Evolutionary conservation across 1,284 basidiomycete species (phyloP).

Genomic region (Leccinum pachyderme): DNA sequence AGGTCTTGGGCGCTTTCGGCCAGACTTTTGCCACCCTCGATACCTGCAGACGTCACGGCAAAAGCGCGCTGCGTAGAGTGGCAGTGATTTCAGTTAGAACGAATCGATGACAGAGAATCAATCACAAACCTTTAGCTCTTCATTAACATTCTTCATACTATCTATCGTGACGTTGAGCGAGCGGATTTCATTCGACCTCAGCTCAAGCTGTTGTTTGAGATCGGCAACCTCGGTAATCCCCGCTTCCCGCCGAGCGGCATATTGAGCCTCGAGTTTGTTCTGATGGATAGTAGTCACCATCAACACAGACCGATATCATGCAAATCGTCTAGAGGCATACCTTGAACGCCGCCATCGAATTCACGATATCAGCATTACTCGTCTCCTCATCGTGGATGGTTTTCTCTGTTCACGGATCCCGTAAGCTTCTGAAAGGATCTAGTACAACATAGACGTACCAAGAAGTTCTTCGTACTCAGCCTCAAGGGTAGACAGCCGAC

Average conservation of each 20-base stretch:
- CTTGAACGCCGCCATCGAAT: slow-evolving; percentile 89
- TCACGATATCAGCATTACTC: slow-evolving; percentile 74
- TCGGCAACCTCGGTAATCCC: slow-evolving; percentile 86
- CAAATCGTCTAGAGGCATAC: slow-evolving; percentile 41
- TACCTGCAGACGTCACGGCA: slow-evolving; percentile 93
- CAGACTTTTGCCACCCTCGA: slow-evolving; percentile 94
- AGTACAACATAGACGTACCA: slow-evolving; percentile 47
- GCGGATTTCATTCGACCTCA: slow-evolving; percentile 83
- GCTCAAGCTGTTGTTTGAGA: slow-evolving; percentile 89
- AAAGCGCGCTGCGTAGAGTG: slow-evolving; percentile 78
- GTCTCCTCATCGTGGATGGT: slow-evolving; percentile 82
- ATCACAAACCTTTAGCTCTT: slow-evolving; percentile 85
- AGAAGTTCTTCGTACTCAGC: slow-evolving; percentile 95
- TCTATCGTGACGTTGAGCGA: slow-evolving; percentile 86
- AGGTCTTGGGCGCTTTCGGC: slow-evolving; percentile 97
- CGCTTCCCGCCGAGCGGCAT: slow-evolving; percentile 88
- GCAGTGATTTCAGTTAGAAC: slow-evolving; percentile 9
- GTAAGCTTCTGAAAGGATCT: slow-evolving; percentile 11
- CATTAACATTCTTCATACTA: slow-evolving; percentile 93
- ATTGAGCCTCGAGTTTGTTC: slow-evolving; percentile 94
- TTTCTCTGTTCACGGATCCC: slow-evolving; percentile 57
- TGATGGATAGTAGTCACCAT: slow-evolving; percentile 34
- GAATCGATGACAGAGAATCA: not conserved
- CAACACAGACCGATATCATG: slow-evolving; percentile 7
- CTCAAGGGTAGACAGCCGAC: slow-evolving; percentile 79